Base-by-base conservation (phyloP, 2,329 filamentous ascomycete species). In the Hypoxylon sp. region DNA sequence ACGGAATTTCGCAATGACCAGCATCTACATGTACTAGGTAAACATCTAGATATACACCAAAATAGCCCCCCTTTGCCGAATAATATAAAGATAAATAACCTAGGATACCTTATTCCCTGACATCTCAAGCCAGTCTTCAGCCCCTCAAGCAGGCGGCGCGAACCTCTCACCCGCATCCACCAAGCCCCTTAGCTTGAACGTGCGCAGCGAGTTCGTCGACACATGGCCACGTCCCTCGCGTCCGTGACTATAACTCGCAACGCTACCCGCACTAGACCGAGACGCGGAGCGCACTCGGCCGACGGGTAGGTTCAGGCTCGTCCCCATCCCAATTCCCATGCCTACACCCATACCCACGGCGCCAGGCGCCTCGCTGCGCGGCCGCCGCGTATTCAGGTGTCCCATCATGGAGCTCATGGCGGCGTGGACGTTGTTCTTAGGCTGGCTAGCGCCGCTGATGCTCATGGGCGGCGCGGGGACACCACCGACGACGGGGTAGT, bases 321-420 rank as follows among this genome's bases (percentile, higher is more conserved):
- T 17, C 8, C 40, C 40, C 40, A 37, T 33, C 3, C 30, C 30
- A 1, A 33, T 33, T 6, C 30, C 30, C 1, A 33, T 10, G 1
- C 30, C 30, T 2, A 33, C 11, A 10, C 31, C 31, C 8, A 6
- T 42, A 17, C 74, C 70, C 10, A 72, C 68, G 11, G 17, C 13
- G 3, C 73, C 65, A 42, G 68, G 70, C 48, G 67, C 42, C 68
- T 71, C 14, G 66, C 53, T 6, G 68, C 71, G 51, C 27, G 76
- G 71, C 6, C 76, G 75, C n/a, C 78, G 75, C 1, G 77, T 73
- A 46, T 81, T 78, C 11, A 81, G 60, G 44, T 77, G 78, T 63
- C 74, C 73, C 72, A 79, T 77, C 75, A 78, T 78, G 3, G 76
- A 73, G 17, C 68, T 74, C 56, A 81, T 76, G 7, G 78, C 77